Conservation (phyloP, 2,329 filamentous ascomycete genomes). For the Blastomyces emzantsi region DNA sequence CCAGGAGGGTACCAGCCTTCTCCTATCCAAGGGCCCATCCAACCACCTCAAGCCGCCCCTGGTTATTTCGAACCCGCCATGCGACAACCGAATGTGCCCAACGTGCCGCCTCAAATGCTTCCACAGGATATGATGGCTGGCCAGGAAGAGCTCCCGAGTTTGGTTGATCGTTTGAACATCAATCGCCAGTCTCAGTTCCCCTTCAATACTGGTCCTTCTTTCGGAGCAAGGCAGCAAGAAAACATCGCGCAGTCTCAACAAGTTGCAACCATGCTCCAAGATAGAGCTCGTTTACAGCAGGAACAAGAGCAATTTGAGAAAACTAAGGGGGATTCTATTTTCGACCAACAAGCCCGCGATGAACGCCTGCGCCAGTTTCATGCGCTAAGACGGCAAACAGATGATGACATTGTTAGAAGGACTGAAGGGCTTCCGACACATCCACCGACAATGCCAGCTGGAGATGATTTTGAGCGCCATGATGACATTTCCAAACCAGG, state of each 20-base stretch:
- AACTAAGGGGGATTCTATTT: constrained; percentile 35
- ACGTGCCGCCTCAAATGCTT: constrained; percentile 30
- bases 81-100: constrained; percentile 37
- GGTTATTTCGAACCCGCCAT: constrained; percentile 60
- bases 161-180: constrained; percentile 58
- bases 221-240: constrained; percentile 35
- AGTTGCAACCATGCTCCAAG: constrained; percentile 51
- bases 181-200: constrained; percentile 41
- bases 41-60: constrained; percentile 47
- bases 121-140: constrained; percentile 42
- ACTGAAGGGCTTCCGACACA: constrained; percentile 36
- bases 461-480: constrained; percentile 21
- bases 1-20: constrained; percentile 61
- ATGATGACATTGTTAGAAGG: constrained; percentile 28
- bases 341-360: constrained; percentile 45
- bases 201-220: constrained; percentile 41
- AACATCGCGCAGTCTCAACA: constrained; percentile 46
- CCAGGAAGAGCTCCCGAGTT: constrained; percentile 60
- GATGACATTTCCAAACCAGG: constrained; percentile 20
- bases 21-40: constrained; percentile 50
- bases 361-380: constrained; percentile 80
- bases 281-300: constrained; percentile 51
- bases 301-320: constrained; percentile 50
- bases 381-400: constrained; percentile 61
- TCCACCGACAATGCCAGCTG: constrained; percentile 26